Base-by-base conservation (phyloP, 176 grass and related monocot genomes). In the Dendrocalamus sinicus region DNA sequence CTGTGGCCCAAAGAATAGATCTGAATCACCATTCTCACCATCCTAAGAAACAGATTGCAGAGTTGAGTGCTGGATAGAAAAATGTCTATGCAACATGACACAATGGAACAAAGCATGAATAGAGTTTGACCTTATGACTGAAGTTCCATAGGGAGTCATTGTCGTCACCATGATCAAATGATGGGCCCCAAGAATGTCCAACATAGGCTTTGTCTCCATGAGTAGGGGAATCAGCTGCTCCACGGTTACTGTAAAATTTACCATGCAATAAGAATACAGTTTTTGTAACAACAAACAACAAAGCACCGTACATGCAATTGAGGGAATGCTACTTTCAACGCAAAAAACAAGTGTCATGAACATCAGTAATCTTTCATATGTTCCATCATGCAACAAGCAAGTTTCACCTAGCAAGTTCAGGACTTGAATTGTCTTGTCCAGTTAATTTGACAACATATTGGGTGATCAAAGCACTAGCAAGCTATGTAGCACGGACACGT, bases 111-210 rank as follows among this genome's bases (percentile, higher is more conserved):
- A 77, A 84, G 61, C 62, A 80, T 43, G 47, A 78, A 73, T 2
- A 32, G 19, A 72, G 43, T 55, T 75, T 45, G 48, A 89, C 90
- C 90, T 98, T 94, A 77, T 85, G 81, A 80, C 83, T 83, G 61
- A 94, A 96, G 85, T 92, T 92, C 97, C 97, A 99, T 15, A 94
- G 77, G 9, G 97, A 92, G 44, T 99, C 94, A 53, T 91, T 89
- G 83, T 96, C 97, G 82, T 88, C 92, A 67, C 85, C 84, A 81
- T 82, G 89, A 91, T 99, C 97, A 81, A 99, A 99, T 9, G 94
- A 89, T 84, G 94, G 93, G 28, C 87, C 90, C 86, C 90, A 91
- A 73, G 86, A 94, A 88, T 81, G 85, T 58, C 89, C 86, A 58
- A 45, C 86, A 50, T 76, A 51, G 75, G 77, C 67, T 78, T 95